phyloP scores from a whole-genome alignment of 2,329 filamentous ascomycete genomes.

The Hypoxylon rubiginosum region DNA sequence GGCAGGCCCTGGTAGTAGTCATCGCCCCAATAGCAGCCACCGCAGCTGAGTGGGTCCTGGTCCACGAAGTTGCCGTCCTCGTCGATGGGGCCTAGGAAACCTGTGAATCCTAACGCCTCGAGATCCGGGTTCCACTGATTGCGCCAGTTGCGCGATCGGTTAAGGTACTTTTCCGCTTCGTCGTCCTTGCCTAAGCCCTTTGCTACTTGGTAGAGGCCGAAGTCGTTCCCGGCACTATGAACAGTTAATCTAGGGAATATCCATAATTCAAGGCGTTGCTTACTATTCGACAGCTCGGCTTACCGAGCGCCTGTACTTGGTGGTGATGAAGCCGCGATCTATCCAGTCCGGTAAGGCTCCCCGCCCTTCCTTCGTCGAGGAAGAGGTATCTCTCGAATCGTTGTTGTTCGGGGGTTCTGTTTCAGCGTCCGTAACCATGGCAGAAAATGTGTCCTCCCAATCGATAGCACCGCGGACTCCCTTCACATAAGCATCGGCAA shows the following conservation, averaged over 20 bases:
- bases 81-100: constrained; percentile 74
- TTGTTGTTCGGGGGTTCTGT: constrained; percentile 70
- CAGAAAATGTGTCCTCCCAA: constrained; percentile 73
- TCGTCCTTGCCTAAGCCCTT: constrained; percentile 64
- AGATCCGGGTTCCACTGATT: constrained; percentile 77
- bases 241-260: constrained; percentile 4
- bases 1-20: constrained; percentile 72
- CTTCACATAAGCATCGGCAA: constrained; percentile 80
- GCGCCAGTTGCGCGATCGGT: constrained; percentile 76
- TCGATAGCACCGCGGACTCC: constrained; percentile 72
- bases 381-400: constrained; percentile 68
- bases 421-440: constrained; percentile 78
- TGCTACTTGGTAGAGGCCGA: constrained; percentile 75
- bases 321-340: constrained; percentile 74
- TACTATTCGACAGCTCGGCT: constrained; percentile 75
- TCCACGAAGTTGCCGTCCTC: constrained; percentile 63
- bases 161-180: constrained; percentile 71
- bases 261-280: constrained; percentile 26
- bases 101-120: constrained; percentile 70
- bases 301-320: constrained; percentile 70
- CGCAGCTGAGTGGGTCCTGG: constrained; percentile 71
- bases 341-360: constrained; percentile 79
- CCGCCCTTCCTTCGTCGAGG: constrained; percentile 75
- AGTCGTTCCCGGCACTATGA: constrained; percentile 73
- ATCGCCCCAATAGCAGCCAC: constrained; percentile 76